Evolutionary conservation across 2,329 filamentous ascomycete species (phyloP).

Genomic region (Geosmithia putterillii): DNA sequence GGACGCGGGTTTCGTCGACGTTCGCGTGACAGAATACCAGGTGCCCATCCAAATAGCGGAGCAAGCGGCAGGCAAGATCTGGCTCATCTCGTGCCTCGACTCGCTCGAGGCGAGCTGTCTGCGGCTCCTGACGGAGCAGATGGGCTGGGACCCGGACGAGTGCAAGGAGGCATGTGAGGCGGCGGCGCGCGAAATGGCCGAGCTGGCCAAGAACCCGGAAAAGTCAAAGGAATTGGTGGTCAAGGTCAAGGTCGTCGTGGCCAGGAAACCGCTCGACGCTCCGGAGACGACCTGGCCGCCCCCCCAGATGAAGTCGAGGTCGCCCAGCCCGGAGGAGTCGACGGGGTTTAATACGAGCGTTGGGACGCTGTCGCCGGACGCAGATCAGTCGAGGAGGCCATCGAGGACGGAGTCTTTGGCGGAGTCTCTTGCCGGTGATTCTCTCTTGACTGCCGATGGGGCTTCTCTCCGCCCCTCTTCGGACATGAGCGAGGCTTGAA

Average conservation of each 20-base stretch:
- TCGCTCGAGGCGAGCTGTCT: constrained; percentile 35
- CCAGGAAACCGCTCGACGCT: constrained; percentile 31
- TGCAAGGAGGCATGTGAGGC: constrained; percentile 33
- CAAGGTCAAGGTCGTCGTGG: constrained; percentile 35
- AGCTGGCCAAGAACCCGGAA: constrained; percentile 31
- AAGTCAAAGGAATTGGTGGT: constrained; percentile 28
- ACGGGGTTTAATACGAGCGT: no score
- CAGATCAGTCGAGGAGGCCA: no score
- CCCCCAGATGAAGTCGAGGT: background rate
- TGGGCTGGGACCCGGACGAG: constrained; percentile 37
- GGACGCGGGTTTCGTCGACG: constrained; percentile 38
- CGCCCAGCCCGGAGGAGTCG: background rate
- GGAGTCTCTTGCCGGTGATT: no score
- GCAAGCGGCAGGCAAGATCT: constrained; percentile 35
- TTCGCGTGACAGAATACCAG: constrained; percentile 31
- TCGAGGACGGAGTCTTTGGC: no score
- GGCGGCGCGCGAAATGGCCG: constrained; percentile 34
- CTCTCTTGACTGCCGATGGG: no score
- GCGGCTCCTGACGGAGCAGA: constrained; percentile 37
- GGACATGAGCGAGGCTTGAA: no score
- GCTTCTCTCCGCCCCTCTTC: no score
- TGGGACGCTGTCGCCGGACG: background rate
- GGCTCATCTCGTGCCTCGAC: constrained; percentile 38
- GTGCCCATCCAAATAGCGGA: constrained; percentile 35
- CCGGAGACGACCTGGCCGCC: background rate